Evolutionary conservation across 495 filamentous ascomycete species (phyloP).

Genomic region (Corynascus novoguineensis): DNA sequence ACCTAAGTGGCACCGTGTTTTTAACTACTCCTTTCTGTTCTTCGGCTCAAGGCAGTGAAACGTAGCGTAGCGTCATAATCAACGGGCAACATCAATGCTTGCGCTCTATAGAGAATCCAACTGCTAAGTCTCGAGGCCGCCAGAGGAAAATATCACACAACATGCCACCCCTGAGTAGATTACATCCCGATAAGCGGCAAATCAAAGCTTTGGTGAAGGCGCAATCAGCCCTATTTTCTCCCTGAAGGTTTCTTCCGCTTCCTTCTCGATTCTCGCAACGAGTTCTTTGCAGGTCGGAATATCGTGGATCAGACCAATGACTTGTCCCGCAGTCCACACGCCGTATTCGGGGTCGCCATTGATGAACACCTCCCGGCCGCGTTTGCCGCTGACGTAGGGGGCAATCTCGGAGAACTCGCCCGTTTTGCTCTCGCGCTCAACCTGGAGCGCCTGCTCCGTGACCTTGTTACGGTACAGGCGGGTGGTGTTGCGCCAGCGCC

Average conservation of each 20-base stretch:
- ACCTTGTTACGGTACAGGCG: constrained; percentile 88
- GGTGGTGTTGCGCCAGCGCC: constrained; percentile 90
- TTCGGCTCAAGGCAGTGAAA: too few species aligned
- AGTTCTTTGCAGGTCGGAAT: constrained; percentile 56
- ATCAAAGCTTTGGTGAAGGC: constrained; percentile 40
- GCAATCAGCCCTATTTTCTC: constrained; percentile 36
- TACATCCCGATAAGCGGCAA: background rate
- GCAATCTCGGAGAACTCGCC: constrained; percentile 91
- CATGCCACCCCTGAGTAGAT: too few species aligned
- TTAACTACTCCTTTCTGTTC: too few species aligned
- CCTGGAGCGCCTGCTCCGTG: constrained; percentile 67
- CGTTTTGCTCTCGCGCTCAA: constrained; percentile 77
- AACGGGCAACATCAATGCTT: too few species aligned
- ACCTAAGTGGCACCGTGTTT: too few species aligned
- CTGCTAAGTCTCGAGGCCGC: too few species aligned
- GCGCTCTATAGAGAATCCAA: too few species aligned
- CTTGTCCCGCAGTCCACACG: constrained; percentile 63
- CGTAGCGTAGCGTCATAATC: too few species aligned
- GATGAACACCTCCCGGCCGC: constrained; percentile 83
- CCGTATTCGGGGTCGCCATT: constrained; percentile 89
- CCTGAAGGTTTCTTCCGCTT: constrained; percentile 51
- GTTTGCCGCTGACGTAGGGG: constrained; percentile 84
- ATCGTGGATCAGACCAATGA: constrained; percentile 62
- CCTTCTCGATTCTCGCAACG: constrained; percentile 53
- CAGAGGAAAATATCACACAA: too few species aligned